Evolutionary conservation across 192 early-diverging fungal genomes (phyloP).

Genomic region (Coemansia sp.): DNA sequence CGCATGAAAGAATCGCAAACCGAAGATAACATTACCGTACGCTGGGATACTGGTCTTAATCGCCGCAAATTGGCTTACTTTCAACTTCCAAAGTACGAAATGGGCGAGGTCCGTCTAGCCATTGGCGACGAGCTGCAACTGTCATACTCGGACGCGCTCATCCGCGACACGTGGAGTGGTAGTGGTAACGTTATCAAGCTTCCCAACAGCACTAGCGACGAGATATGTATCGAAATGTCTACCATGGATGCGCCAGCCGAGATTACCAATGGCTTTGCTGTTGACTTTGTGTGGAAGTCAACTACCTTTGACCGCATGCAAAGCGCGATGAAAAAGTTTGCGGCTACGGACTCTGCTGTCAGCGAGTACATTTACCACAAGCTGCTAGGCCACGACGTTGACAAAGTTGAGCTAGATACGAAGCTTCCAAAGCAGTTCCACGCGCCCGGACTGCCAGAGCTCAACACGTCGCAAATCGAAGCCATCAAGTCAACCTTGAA

Average conservation of each 20-base stretch:
- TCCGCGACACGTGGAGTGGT: conserved; percentile 79
- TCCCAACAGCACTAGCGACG: conserved; percentile 92
- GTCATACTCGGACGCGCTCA: conserved; percentile 83
- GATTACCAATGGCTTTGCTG: conserved; percentile 73
- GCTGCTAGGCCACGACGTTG: conserved; percentile 87
- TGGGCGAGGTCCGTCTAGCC: conserved; percentile 83
- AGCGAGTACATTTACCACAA: conserved; percentile 96
- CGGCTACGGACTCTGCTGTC: conserved; percentile 90
- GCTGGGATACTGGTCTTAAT: conserved; percentile 98
- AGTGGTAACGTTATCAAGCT: conserved; percentile 93
- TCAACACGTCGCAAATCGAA: conserved; percentile 95
- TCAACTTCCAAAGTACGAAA: conserved; percentile 87
- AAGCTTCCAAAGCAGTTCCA: conserved; percentile 87
- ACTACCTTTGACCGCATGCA: conserved; percentile 98
- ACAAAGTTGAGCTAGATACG: conserved; percentile 71
- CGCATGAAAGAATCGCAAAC: conserved; percentile 91
- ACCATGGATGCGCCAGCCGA: conserved; percentile 72
- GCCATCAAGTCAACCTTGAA: conserved; percentile 93
- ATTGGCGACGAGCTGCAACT: conserved; percentile 94
- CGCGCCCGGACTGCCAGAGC: conserved; percentile 91
- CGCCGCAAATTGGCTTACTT: conserved; percentile 92
- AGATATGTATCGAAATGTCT: conserved; percentile 90
- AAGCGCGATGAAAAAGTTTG: conserved; percentile 94
- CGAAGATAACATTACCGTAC: conserved; percentile 89
- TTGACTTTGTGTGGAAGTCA: conserved; percentile 99